A percentile compares a stretch with the other conserved stretches of the same genome.
Conservation (phyloP, 129 eudicot genomes). For the Lactuca sativa region DNA sequence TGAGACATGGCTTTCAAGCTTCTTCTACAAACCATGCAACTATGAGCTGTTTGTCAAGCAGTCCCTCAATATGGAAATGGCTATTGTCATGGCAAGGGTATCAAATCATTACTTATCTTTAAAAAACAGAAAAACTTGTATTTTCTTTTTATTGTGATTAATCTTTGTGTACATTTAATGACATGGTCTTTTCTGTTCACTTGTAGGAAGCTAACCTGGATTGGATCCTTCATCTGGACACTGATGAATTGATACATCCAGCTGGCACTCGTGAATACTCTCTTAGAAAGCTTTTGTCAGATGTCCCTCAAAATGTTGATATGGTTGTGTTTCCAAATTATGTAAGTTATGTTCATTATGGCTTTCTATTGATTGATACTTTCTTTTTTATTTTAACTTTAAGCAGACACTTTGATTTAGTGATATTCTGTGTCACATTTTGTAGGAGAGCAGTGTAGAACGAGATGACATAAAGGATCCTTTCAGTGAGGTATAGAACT, state of each 20-base stretch:
- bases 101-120: neutral
- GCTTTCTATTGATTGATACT: neutral
- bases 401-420: neutral
- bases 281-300: conserved; percentile 47
- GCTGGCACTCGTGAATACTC: conserved; percentile 67
- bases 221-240: conserved; percentile 75
- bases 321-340: conserved; percentile 74
- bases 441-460: conserved; percentile 72
- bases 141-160: neutral
- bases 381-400: neutral
- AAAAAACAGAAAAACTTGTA: neutral
- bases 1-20: conserved; percentile 67
- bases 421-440: conserved; percentile 1
- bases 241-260: conserved; percentile 74
- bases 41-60: conserved; percentile 77
- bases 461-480: conserved; percentile 63
- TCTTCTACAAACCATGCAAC: conserved; percentile 82
- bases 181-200: conserved; percentile 14
- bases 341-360: conserved; percentile 40
- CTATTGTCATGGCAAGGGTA: conserved; percentile 79
- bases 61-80: conserved; percentile 84
- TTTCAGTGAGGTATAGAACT: conserved; percentile 52
- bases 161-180: neutral
- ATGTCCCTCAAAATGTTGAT: conserved; percentile 51
- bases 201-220: conserved; percentile 60